Conservation (phyloP, 1,284 basidiomycete species). For the Ceratobasidium sp. region DNA sequence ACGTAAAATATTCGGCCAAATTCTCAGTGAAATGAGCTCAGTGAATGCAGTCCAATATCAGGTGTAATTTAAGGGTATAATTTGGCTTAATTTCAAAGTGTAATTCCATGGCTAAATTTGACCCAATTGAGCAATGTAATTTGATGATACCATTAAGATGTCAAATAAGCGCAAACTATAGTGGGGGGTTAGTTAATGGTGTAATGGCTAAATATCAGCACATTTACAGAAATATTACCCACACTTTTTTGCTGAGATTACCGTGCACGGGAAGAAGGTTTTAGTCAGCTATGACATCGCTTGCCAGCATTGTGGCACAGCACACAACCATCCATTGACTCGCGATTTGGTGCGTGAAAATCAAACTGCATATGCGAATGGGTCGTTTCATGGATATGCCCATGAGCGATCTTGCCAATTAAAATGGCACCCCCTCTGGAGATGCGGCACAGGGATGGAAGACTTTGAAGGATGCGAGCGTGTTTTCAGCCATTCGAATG, state of each 20-base stretch:
- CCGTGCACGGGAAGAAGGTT: slow-evolving; percentile 43
- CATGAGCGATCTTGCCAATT: slow-evolving; percentile 53
- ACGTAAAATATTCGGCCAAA: too few relatives aligned
- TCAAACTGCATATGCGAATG: slow-evolving; percentile 45
- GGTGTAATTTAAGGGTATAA: too few relatives aligned
- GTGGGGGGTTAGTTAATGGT: too few relatives aligned
- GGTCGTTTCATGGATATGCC: slow-evolving; percentile 52
- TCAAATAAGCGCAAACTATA: too few relatives aligned
- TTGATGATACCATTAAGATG: too few relatives aligned
- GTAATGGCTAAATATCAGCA: too few relatives aligned
- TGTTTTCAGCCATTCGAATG: slow-evolving; percentile 51
- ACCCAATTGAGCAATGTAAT: too few relatives aligned
- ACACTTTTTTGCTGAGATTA: not conserved
- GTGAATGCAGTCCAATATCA: too few relatives aligned
- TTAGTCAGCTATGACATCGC: slow-evolving; percentile 54
- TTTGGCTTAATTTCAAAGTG: too few relatives aligned
- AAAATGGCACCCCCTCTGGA: slow-evolving; percentile 50
- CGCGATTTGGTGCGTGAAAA: slow-evolving; percentile 36
- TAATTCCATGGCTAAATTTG: too few relatives aligned
- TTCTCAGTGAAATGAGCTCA: too few relatives aligned
- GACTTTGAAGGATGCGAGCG: slow-evolving; percentile 53
- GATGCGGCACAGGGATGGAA: slow-evolving; percentile 51
- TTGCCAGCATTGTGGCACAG: slow-evolving; percentile 51
- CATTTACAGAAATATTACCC: too few relatives aligned
- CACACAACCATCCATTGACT: slow-evolving; percentile 47